A percentile compares a stretch with the other conserved stretches of the same genome.
These are phyloP conservation scores for Bryoglossum gracile DNA, from an alignment of 495 filamentous ascomycete species.

Conservation along the genomic window DNA sequence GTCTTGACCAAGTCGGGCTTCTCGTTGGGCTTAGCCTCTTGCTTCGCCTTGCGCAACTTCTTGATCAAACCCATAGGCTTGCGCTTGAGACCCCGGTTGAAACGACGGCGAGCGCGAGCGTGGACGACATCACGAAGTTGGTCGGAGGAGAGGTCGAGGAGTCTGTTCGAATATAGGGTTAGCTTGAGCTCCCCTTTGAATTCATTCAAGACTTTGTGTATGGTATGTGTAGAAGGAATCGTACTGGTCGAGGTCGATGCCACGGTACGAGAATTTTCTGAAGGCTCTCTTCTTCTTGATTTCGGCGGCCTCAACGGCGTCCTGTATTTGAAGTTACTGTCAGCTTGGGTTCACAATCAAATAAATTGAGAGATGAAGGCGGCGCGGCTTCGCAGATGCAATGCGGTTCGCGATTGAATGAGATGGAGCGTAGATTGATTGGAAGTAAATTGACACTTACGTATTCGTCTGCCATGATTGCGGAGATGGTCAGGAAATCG, in stretches of 20 bases:
- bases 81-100: slow-evolving; percentile 99
- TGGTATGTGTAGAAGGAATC: slow-evolving; percentile 31
- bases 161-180: slow-evolving; percentile 48
- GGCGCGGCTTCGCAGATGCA: too few species aligned
- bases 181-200: slow-evolving; percentile 30
- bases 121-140: slow-evolving; percentile 98
- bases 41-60: slow-evolving; percentile 99
- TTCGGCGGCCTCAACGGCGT: slow-evolving; percentile 94
- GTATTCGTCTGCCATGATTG: slow-evolving; percentile 95
- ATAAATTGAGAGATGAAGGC: too few species aligned
- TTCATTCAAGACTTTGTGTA: slow-evolving; percentile 26
- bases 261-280: slow-evolving; percentile 99
- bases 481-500: slow-evolving; percentile 44
- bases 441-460: slow-evolving; percentile 47
- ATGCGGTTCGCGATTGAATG: too few species aligned
- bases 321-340: slow-evolving; percentile 50
- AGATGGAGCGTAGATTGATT: too few species aligned
- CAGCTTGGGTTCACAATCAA: slow-evolving; percentile 16
- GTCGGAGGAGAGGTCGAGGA: slow-evolving; percentile 97
- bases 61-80: slow-evolving; percentile 99
- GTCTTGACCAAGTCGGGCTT: slow-evolving; percentile 98
- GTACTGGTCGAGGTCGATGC: slow-evolving; percentile 98
- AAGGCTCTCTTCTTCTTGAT: slow-evolving; percentile 99
- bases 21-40: slow-evolving; percentile 99
- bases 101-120: slow-evolving; percentile 94